A percentile compares a stretch with the other conserved stretches of the same genome.
Conservation (phyloP, 2,329 filamentous ascomycete genomes). For the Penicillium sp. region DNA sequence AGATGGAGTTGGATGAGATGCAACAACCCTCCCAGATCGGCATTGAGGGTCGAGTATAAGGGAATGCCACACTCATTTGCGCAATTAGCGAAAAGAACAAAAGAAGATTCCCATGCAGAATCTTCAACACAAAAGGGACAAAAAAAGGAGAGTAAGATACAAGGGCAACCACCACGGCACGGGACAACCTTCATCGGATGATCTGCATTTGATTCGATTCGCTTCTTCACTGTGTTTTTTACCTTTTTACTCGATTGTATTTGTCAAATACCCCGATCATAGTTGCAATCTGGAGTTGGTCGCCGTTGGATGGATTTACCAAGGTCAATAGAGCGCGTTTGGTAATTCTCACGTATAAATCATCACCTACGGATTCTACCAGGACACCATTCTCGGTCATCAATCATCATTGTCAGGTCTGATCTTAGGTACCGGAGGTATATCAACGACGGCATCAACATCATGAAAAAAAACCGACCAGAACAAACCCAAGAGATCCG, state of each 20-base stretch:
- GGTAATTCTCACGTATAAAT: too few species aligned
- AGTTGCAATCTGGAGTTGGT: conserved; percentile 14
- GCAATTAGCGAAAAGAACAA: not conserved
- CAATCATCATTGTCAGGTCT: conserved; percentile 11
- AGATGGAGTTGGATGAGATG: conserved; percentile 7
- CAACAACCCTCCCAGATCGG: conserved; percentile 17
- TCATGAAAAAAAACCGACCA: not conserved
- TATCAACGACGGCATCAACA: conserved; percentile 3
- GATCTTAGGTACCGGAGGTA: not conserved
- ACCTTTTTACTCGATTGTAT: conserved; percentile 15
- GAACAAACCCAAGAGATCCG: not conserved
- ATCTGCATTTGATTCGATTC: not conserved
- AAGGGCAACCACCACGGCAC: too few species aligned
- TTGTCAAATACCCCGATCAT: conserved; percentile 20
- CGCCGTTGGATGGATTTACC: too few species aligned
- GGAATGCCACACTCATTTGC: too few species aligned
- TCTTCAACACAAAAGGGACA: too few species aligned
- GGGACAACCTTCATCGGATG: not conserved
- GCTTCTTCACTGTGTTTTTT: conserved; percentile 1
- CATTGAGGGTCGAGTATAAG: conserved; percentile 17
- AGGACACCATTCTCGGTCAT: too few species aligned
- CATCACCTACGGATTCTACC: not conserved
- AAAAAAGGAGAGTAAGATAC: too few species aligned
- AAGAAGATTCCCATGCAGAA: too few species aligned
- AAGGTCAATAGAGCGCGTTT: too few species aligned